Conservation (phyloP, 2,329 filamentous ascomycete species). For the Neophaeococcomyces aloes region DNA sequence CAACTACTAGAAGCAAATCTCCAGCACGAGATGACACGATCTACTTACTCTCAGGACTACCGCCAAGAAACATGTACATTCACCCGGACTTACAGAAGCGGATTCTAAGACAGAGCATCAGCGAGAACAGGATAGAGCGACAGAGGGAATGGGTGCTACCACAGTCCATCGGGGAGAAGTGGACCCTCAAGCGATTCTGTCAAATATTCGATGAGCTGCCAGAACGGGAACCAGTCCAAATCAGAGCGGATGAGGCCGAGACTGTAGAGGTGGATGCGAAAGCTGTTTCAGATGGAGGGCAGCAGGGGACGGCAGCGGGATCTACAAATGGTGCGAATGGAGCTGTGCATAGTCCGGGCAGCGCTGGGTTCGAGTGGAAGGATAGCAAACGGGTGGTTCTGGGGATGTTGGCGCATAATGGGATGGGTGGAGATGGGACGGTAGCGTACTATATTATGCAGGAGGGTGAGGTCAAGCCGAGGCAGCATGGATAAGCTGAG, state of each 20-base stretch:
- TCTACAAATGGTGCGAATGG: constrained; percentile 22
- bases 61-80: constrained; percentile 49
- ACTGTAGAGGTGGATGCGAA: neutral
- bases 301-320: constrained; percentile 13
- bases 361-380: constrained; percentile 27
- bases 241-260: neutral
- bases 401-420: constrained; percentile 44
- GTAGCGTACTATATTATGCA: constrained; percentile 56
- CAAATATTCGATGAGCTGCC: constrained; percentile 47
- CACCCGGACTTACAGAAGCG: constrained; percentile 56
- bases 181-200: constrained; percentile 46
- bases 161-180: constrained; percentile 48
- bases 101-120: constrained; percentile 42
- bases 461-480: constrained; percentile 53
- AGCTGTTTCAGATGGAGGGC: too few species aligned
- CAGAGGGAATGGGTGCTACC: constrained; percentile 52
- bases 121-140: constrained; percentile 36
- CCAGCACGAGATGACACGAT: constrained; percentile 27
- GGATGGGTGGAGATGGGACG: constrained; percentile 46
- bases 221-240: constrained; percentile 19
- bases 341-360: constrained; percentile 24
- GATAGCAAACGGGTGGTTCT: constrained; percentile 46
- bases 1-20: constrained; percentile 8
- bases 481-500: constrained; percentile 40
- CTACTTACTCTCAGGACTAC: constrained; percentile 50